phyloP scores from a whole-genome alignment of 2,329 filamentous ascomycete genomes.

The Apiospora aurea region DNA sequence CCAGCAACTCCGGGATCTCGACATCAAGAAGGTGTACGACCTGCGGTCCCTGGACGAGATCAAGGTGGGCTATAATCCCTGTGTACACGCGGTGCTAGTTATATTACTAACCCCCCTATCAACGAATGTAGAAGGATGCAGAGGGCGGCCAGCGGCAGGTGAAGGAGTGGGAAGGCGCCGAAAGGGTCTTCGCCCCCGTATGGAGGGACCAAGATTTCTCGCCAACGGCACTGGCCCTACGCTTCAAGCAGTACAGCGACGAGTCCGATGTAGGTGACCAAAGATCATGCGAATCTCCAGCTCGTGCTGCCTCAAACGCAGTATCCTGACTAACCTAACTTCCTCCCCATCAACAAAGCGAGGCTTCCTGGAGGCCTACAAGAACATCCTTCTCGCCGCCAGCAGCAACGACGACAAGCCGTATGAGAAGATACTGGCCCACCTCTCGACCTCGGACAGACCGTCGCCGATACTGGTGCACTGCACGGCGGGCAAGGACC shows the following conservation, averaged over 20 bases:
- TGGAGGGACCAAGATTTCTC: conserved; percentile 64
- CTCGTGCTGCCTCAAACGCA: no score
- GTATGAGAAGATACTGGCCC: conserved; percentile 31
- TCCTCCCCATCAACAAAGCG: neutral
- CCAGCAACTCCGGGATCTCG: conserved; percentile 57
- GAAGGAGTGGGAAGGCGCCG: conserved; percentile 57
- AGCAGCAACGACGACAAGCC: conserved; percentile 28
- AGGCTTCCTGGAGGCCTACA: conserved; percentile 32
- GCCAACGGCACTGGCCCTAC: conserved; percentile 62
- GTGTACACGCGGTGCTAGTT: neutral
- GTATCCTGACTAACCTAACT: neutral
- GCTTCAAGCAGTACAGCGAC: conserved; percentile 61
- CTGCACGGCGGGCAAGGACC: conserved; percentile 57
- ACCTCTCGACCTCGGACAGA: conserved; percentile 28
- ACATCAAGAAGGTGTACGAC: conserved; percentile 58
- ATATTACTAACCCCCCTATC: neutral
- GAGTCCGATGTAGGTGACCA: conserved; percentile 41
- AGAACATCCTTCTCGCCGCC: conserved; percentile 30
- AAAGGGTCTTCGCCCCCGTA: conserved; percentile 65
- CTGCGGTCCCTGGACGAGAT: conserved; percentile 58
- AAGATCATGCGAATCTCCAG: neutral
- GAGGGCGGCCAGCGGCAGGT: conserved; percentile 43
- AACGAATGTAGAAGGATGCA: conserved; percentile 44
- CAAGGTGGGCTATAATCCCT: conserved; percentile 41
- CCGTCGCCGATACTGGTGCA: conserved; percentile 55